These are phyloP conservation scores for Macrophomina pseudophaseolina DNA, from an alignment of 2,329 filamentous ascomycete species.

Conservation along the genomic window DNA sequence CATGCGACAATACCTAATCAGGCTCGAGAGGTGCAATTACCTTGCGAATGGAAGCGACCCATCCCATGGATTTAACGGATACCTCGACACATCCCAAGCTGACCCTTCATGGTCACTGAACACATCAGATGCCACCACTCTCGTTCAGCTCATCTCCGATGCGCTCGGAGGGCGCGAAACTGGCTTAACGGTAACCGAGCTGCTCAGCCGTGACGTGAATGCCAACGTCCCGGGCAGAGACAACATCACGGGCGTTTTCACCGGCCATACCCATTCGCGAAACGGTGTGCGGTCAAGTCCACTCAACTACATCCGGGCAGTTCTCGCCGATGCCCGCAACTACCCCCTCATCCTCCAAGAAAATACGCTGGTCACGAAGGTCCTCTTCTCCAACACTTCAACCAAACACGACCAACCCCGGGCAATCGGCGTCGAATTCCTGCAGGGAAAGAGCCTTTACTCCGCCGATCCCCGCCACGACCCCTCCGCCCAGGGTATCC, in stretches of 20 bases:
- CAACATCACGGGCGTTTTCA: constrained; percentile 1
- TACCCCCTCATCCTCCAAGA: constrained; percentile 63
- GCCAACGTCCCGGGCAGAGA: constrained; percentile 41
- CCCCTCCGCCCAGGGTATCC: constrained; percentile 32
- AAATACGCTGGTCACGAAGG: constrained; percentile 69
- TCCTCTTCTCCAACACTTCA: constrained; percentile 66
- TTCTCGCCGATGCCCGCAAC: constrained; percentile 46
- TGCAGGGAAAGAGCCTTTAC: constrained; percentile 47
- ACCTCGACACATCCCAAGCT: constrained; percentile 58
- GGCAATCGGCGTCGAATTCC: constrained; percentile 51
- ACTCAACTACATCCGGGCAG: constrained; percentile 36
- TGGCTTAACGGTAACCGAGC: constrained; percentile 47
- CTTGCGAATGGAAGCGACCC: constrained; percentile 44
- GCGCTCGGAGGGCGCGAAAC: constrained; percentile 31
- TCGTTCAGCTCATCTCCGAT: constrained; percentile 43
- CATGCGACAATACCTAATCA: constrained; percentile 63
- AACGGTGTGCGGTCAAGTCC: constrained; percentile 59
- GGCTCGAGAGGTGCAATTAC: constrained; percentile 61
- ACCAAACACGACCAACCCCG: constrained; percentile 41
- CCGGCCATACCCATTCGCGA: constrained; percentile 38
- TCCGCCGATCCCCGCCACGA: constrained; percentile 44
- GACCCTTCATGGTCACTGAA: constrained; percentile 55
- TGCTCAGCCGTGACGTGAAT: constrained; percentile 60
- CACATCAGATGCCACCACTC: constrained; percentile 35
- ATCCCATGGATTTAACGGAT: constrained; percentile 64